Evolutionary conservation across 305 asterid species (phyloP), one percentile per base, ranked within the genome.

Genomic region (Plantago lanceolata): DNA sequence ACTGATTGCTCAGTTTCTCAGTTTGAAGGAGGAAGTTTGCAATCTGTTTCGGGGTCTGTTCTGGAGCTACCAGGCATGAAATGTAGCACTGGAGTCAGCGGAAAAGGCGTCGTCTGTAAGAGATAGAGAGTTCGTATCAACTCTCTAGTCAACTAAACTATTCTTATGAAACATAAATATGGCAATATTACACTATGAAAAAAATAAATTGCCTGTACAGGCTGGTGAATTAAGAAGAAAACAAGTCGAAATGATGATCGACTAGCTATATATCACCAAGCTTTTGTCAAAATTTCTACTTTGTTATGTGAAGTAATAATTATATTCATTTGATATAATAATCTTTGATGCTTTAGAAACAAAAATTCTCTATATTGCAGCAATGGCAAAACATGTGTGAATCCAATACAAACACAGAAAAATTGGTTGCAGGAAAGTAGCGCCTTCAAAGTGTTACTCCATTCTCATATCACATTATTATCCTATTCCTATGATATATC

Each of bases 61-160:
- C 57, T 72, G 51, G 78, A 79, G 75, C 63, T 75, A 2, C 85
- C 83, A 4, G 68, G 56, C 73, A 66, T 82, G 77, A 66, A 66
- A 43, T 82, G 88, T 24, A 69, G 59, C 19, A 67, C 74, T 3
- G 76, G 78, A 9, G 65, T 64, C 13, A 59, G 21, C 4, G 81
- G 81, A 5, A 69, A 57, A n/a, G 88, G 88, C 37, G 75, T 77
- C 8, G 80, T 82, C 6, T 82, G 82, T 77, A 77, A 75, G 49
- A 71, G 73, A 68, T 60, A 60, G 52, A 60, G 28, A 24, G 28
- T 24, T 24, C 28, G 3, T 24, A 24, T 24, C 3, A 3, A 24
- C 28, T 24, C n/a, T n/a, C n/a, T 3, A 1, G 3, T 24, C 28
- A 24, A 24, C 28, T 24, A 3, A 24, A 24, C 28, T 24, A 24